Percentiles rank a stretch among this genome's conserved stretches.
phyloP scores from a whole-genome alignment of 495 filamentous ascomycete genomes.

The Melanomma pulvis-pyrius region DNA sequence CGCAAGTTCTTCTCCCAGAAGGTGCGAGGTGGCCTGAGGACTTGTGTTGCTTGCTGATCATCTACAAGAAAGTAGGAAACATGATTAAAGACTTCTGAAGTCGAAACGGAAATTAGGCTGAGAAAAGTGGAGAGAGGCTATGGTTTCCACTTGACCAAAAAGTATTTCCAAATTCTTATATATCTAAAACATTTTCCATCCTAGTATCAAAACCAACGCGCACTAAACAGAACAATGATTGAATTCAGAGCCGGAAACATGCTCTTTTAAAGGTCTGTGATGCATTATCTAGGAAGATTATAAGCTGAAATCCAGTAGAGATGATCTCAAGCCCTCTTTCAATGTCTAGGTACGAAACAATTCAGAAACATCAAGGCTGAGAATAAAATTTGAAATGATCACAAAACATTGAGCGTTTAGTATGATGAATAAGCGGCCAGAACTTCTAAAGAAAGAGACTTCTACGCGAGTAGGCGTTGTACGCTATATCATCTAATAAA shows the following conservation, averaged over 20 bases:
- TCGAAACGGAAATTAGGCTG: constrained; percentile 43
- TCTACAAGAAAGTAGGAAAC: constrained; percentile 42
- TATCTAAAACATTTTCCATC: constrained; percentile 33
- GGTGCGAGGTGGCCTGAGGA: constrained; percentile 10
- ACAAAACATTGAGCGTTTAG: no score
- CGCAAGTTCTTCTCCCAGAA: constrained; percentile 13
- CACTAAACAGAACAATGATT: constrained; percentile 43
- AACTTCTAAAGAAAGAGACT: no score
- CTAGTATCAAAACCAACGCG: constrained; percentile 43
- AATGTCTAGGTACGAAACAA: constrained; percentile 40
- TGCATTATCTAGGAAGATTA: no score
- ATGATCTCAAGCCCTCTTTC: constrained; percentile 52
- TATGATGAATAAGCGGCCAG: no score
- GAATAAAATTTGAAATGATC: no score
- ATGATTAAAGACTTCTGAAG: constrained; percentile 35
- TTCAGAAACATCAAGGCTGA: no score
- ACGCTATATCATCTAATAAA: no score
- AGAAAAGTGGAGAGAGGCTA: constrained; percentile 44
- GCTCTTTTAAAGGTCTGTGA: constrained; percentile 43
- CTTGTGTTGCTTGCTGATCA: constrained; percentile 29
- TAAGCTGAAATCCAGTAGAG: background rate
- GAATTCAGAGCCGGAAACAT: constrained; percentile 49
- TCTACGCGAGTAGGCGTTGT: no score
- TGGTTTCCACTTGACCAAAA: constrained; percentile 37
- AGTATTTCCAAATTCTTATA: constrained; percentile 41